Evolutionary conservation across 305 asterid species (phyloP).

Genomic region (Euphrasia arctica): DNA sequence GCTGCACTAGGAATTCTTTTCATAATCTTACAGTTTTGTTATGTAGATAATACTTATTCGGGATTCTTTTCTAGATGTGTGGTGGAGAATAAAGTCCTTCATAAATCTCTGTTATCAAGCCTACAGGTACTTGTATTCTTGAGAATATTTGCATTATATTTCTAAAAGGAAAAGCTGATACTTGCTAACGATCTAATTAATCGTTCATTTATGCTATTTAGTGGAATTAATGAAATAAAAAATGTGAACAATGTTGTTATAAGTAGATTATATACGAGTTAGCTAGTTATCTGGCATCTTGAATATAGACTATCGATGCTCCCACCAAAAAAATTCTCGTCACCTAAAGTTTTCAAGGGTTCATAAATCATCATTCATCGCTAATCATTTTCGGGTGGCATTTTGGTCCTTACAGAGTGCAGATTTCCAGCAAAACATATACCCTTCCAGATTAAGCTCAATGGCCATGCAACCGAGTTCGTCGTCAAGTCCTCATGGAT

Average conservation of each 20-base stretch:
- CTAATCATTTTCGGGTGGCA: constrained; percentile 13
- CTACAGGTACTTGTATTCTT: constrained; percentile 57
- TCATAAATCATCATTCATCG: constrained; percentile 3
- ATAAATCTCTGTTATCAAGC: constrained; percentile 64
- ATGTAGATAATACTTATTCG: constrained; percentile 33
- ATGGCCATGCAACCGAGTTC: constrained; percentile 49
- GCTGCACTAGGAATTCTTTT: constrained; percentile 25
- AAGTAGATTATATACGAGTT: background rate
- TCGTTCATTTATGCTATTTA: constrained; percentile 6
- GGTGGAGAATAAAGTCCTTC: constrained; percentile 98
- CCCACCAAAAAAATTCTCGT: background rate
- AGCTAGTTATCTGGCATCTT: background rate
- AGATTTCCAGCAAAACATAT: constrained; percentile 53
- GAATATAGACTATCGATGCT: background rate
- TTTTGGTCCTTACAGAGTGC: constrained; percentile 47
- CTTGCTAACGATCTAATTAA: constrained; percentile 2
- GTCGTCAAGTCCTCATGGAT: constrained; percentile 48
- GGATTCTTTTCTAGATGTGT: constrained; percentile 69
- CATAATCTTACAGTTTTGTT: constrained; percentile 23
- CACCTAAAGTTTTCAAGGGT: constrained; percentile 1
- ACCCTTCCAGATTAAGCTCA: constrained; percentile 71
- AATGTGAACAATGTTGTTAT: background rate
- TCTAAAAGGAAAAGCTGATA: constrained; percentile 11
- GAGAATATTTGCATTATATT: constrained; percentile 15
- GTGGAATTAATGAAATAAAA: background rate